These are phyloP conservation scores for Stephanodiscus triporus DNA, from an alignment of 108 stramenopile genomes.

Conservation along the genomic window DNA sequence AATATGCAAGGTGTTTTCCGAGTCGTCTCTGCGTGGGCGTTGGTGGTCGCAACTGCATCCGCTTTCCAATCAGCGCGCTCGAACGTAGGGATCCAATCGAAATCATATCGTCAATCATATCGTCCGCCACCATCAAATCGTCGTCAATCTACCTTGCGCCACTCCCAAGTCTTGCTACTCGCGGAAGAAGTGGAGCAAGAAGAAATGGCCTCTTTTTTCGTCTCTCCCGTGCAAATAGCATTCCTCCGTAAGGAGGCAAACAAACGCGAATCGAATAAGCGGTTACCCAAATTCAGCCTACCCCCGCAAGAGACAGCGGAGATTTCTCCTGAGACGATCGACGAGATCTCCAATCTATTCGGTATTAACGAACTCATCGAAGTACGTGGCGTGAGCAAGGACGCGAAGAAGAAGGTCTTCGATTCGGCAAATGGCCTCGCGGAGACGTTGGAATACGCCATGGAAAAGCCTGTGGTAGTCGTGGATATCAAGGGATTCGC, in stretches of 20 bases:
- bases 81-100: not conserved
- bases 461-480: conserved; percentile 41
- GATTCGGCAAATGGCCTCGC: conserved; percentile 38
- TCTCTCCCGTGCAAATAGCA: conserved; percentile 43
- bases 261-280: conserved; percentile 38
- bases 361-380: conserved; percentile 44
- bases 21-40: not conserved
- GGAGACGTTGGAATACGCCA: conserved; percentile 29
- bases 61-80: not conserved
- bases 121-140: not conserved
- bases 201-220: conserved; percentile 29
- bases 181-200: conserved; percentile 28
- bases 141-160: not conserved
- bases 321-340: conserved; percentile 32
- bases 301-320: conserved; percentile 27
- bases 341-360: conserved; percentile 29
- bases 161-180: not conserved
- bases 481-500: conserved; percentile 53
- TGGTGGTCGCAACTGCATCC: conserved; percentile 4
- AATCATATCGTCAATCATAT: not conserved
- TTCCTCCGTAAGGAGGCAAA: conserved; percentile 46
- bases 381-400: conserved; percentile 44
- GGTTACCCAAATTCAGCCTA: conserved; percentile 25
- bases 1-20: not conserved
- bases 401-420: conserved; percentile 34